Conservation (phyloP, 129 eudicot species). For the Ambrosia artemisiifolia region DNA sequence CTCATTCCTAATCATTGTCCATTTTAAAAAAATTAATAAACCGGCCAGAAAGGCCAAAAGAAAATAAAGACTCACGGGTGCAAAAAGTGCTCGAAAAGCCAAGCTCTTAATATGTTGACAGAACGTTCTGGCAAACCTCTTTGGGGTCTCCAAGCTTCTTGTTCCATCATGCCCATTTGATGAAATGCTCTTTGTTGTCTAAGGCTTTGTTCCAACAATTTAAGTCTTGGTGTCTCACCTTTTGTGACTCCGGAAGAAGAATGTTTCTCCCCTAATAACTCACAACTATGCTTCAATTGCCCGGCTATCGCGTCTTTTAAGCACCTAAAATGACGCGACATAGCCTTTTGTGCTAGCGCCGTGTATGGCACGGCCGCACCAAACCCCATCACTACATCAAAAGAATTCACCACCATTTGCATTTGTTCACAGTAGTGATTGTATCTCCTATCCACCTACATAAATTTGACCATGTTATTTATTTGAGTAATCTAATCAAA, state of each 20-base stretch:
- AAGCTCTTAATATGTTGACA: conserved; percentile 89
- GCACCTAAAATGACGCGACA: conserved; percentile 93
- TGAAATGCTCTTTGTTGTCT: conserved; percentile 93
- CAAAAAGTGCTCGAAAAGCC: conserved; percentile 98
- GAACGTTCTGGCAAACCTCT: conserved; percentile 96
- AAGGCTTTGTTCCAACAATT: conserved; percentile 77
- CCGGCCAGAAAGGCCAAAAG: background rate
- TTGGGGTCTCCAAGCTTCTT: conserved; percentile 99
- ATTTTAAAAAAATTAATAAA: background rate
- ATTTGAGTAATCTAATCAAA: background rate
- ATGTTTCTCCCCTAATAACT: conserved; percentile 80
- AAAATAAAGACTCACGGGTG: conserved; percentile 74
- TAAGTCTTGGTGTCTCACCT: conserved; percentile 96
- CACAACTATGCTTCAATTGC: conserved; percentile 78
- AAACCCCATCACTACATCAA: conserved; percentile 85
- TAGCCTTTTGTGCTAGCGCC: conserved; percentile 83
- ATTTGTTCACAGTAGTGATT: conserved; percentile 95
- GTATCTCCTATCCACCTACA: conserved; percentile 88
- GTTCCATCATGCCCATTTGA: conserved; percentile 98
- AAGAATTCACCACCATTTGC: conserved; percentile 98
- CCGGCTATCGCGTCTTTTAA: conserved; percentile 70
- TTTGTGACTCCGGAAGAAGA: conserved; percentile 69
- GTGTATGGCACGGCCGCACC: conserved; percentile 95
- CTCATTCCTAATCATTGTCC: conserved; percentile 25
- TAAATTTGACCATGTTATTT: conserved; percentile 25